Conservation (phyloP, 176 grass and related monocot species). For the Phyllostachys edulis region DNA sequence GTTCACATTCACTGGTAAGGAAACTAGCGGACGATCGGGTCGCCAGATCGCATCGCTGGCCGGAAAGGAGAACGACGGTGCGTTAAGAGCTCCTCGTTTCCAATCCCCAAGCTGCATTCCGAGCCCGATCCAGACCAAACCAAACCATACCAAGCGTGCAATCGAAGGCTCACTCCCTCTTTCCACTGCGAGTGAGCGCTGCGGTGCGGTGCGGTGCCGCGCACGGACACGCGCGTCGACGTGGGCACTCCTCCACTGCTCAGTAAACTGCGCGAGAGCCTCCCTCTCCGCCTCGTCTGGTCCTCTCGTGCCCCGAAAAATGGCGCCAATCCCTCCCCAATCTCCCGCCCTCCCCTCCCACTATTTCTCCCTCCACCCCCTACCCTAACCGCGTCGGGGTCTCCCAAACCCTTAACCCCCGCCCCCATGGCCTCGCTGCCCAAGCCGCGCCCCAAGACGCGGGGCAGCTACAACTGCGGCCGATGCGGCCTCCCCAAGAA, state of each 20-base stretch:
- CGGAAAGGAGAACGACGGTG: too few relatives aligned
- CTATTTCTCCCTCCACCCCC: slow-evolving; percentile 19
- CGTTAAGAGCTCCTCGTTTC: too few relatives aligned
- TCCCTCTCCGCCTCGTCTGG: background rate
- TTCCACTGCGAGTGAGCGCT: too few relatives aligned
- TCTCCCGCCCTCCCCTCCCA: background rate
- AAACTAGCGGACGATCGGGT: too few relatives aligned
- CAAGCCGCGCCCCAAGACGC: slow-evolving; percentile 55
- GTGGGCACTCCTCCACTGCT: background rate
- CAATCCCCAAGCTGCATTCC: too few relatives aligned
- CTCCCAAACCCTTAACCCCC: slow-evolving; percentile 33
- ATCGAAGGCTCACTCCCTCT: too few relatives aligned
- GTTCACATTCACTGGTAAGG: too few relatives aligned
- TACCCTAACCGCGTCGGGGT: background rate
- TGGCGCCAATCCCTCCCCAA: slow-evolving; percentile 42
- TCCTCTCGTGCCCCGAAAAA: slow-evolving; percentile 25
- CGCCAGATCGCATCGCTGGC: too few relatives aligned
- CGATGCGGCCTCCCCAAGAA: slow-evolving; percentile 89
- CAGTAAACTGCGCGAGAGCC: background rate
- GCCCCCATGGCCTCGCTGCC: slow-evolving; percentile 32
- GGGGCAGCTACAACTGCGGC: slow-evolving; percentile 97
- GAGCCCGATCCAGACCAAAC: too few relatives aligned
- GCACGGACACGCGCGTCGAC: background rate
- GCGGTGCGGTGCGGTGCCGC: too few relatives aligned
- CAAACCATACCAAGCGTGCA: too few relatives aligned